Evolutionary conservation across 345 rosid species (phyloP).

Genomic region (Sisymbrium altissimum): DNA sequence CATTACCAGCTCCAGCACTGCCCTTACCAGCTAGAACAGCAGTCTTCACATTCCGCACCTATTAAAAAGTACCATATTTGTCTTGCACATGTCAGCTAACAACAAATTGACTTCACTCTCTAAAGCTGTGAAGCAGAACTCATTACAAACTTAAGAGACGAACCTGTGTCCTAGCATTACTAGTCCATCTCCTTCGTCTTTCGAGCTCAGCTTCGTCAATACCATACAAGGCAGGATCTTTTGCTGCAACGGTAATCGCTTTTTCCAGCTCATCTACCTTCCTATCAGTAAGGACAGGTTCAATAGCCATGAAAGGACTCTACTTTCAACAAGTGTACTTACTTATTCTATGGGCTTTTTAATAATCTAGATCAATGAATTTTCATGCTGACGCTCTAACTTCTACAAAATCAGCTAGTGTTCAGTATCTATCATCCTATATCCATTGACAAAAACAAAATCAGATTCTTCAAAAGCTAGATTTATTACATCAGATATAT

Average conservation of each 20-base stretch:
- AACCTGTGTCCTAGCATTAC: conserved; percentile 80
- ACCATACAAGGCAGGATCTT: conserved; percentile 90
- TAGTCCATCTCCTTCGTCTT: conserved; percentile 88
- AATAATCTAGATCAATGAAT: not conserved
- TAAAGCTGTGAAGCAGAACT: not conserved
- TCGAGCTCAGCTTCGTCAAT: conserved; percentile 83
- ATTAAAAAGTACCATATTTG: conserved; percentile 30
- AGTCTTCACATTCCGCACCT: conserved; percentile 77
- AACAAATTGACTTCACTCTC: not conserved
- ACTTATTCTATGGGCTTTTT: not conserved
- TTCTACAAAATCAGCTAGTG: conserved; percentile 4
- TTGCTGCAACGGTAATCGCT: conserved; percentile 79
- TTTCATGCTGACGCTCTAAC: not conserved
- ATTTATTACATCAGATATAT: no score
- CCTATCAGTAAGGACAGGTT: conserved; percentile 57
- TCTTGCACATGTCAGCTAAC: conserved; percentile 13
- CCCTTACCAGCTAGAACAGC: conserved; percentile 66
- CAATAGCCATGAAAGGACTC: conserved; percentile 42
- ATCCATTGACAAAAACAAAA: not conserved
- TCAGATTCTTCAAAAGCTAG: not conserved
- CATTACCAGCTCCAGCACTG: conserved; percentile 40
- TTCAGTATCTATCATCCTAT: not conserved
- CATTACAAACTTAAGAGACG: not conserved
- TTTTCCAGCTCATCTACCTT: conserved; percentile 99
- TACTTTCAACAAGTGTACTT: not conserved